Conservation (phyloP, 192 early-diverging fungal genomes). For the Linnemannia exigua region DNA sequence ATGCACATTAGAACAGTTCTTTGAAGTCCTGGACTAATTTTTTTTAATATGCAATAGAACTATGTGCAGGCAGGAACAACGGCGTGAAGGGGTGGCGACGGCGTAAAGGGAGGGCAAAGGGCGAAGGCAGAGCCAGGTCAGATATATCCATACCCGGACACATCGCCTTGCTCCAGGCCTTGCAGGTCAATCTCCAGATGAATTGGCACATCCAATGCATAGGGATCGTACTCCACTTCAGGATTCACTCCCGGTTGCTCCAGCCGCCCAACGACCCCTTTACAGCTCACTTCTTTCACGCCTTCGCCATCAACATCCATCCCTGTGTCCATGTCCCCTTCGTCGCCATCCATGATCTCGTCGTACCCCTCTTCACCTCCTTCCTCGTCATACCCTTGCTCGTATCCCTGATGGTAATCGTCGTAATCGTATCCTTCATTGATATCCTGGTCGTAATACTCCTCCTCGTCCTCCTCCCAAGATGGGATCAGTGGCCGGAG, state of each 20-base stretch:
- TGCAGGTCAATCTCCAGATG: conserved; percentile 50
- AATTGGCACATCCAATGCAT: conserved; percentile 52
- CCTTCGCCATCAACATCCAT: neutral
- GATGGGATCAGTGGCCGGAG: conserved; percentile 25
- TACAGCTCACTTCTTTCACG: neutral
- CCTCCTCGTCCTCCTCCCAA: conserved; percentile 29
- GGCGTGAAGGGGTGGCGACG: neutral
- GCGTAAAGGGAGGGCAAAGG: neutral
- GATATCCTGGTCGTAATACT: conserved; percentile 26
- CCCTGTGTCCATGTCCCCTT: neutral
- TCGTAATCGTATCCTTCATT: conserved; percentile 40
- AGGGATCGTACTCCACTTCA: conserved; percentile 32
- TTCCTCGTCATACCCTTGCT: conserved; percentile 6
- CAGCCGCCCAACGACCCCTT: neutral
- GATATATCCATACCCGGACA: conserved; percentile 19
- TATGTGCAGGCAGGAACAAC: neutral
- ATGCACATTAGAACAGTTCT: no score
- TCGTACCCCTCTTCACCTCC: neutral
- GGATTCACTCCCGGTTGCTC: neutral
- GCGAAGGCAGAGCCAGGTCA: neutral
- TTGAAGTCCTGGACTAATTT: no score
- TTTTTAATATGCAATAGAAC: neutral
- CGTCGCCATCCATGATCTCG: neutral
- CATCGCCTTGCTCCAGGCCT: conserved; percentile 39
- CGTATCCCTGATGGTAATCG: conserved; percentile 19